Conservation (phyloP, 164 flowering plant species). For the Santalum album region DNA sequence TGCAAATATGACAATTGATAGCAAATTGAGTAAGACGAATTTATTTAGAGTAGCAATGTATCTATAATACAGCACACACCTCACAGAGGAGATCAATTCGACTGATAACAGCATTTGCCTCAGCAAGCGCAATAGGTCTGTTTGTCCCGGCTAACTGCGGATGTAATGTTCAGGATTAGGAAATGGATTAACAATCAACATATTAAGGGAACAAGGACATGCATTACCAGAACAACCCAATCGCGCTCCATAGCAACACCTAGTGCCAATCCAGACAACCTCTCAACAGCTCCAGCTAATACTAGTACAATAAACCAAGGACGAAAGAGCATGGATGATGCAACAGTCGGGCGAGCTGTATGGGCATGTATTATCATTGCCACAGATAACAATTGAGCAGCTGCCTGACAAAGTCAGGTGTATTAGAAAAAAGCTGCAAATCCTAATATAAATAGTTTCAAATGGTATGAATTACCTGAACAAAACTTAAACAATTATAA, state of each 20-base stretch:
- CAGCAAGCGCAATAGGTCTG: conserved; percentile 86
- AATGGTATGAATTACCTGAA: conserved; percentile 53
- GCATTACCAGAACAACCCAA: conserved; percentile 91
- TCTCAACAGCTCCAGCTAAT: conserved; percentile 75
- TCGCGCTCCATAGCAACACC: conserved; percentile 97
- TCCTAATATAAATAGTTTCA: not conserved
- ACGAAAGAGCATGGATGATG: conserved; percentile 55
- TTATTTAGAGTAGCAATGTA: too few relatives aligned
- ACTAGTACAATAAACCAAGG: conserved; percentile 89
- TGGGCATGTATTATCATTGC: conserved; percentile 85
- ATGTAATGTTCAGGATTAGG: conserved; percentile 5
- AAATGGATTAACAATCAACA: not conserved
- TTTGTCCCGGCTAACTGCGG: conserved; percentile 84
- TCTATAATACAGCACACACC: conserved; percentile 29
- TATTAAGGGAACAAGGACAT: conserved; percentile 7
- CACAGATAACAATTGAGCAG: conserved; percentile 88
- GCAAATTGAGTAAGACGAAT: too few relatives aligned
- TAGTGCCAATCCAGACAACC: conserved; percentile 78
- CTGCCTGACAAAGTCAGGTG: conserved; percentile 44
- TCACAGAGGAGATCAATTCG: conserved; percentile 91
- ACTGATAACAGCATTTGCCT: conserved; percentile 87
- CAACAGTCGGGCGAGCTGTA: conserved; percentile 27
- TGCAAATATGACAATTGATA: too few relatives aligned
- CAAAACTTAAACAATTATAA: conserved; percentile 55
- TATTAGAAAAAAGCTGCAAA: not conserved